A percentile compares a stretch with the other conserved stretches of the same genome.
phyloP scores from a whole-genome alignment of 345 rosid species.

The Salix koriyanagi region DNA sequence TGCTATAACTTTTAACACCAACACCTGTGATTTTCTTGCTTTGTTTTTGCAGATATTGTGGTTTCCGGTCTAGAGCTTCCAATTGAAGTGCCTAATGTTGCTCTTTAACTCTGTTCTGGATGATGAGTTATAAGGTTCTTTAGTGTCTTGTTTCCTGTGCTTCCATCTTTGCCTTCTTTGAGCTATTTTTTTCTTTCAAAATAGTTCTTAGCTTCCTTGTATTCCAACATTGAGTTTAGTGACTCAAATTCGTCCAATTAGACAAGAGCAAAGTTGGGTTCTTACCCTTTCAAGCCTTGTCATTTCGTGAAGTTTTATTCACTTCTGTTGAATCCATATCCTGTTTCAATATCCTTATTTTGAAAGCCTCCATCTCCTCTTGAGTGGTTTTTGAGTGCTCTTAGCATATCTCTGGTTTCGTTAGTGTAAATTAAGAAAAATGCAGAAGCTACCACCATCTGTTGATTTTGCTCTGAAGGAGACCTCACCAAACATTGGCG shows the following conservation, averaged over 20 bases:
- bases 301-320: not conserved
- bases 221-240: not conserved
- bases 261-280: not conserved
- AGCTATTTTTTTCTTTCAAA: not conserved
- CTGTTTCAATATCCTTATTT: constrained; percentile 12
- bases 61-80: constrained; percentile 17
- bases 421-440: constrained; percentile 15
- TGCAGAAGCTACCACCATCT: constrained; percentile 27
- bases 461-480: constrained; percentile 33
- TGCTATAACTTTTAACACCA: not conserved
- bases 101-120: not conserved
- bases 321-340: not conserved
- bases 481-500: constrained; percentile 34
- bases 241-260: not conserved
- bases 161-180: not conserved
- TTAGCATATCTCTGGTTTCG: not conserved
- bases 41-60: constrained; percentile 33
- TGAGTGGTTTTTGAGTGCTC: not conserved
- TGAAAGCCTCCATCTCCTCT: constrained; percentile 3
- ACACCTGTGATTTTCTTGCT: constrained; percentile 12
- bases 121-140: constrained; percentile 4
- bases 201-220: constrained; percentile 4
- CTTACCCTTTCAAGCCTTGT: not conserved
- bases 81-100: not conserved
- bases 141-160: constrained; percentile 3